Conservation (phyloP, 2,329 filamentous ascomycete genomes). For the Trichoderma sp. region DNA sequence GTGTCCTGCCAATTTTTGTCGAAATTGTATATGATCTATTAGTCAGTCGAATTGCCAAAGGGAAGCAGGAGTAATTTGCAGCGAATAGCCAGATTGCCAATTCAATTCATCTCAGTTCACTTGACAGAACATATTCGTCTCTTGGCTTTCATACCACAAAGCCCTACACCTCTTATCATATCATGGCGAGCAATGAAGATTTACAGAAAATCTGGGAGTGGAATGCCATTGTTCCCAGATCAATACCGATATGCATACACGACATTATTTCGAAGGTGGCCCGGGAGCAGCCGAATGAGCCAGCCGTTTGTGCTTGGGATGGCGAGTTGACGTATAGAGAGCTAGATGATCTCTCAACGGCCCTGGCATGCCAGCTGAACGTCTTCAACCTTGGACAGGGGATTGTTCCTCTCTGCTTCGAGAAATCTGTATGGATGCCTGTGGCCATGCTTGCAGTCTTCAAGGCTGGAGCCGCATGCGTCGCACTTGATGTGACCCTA, state of each 20-base stretch:
- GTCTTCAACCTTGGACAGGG: background rate
- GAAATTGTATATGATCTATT: background rate
- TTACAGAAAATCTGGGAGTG: background rate
- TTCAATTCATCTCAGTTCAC: background rate
- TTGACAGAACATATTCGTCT: background rate
- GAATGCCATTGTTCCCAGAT: background rate
- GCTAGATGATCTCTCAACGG: background rate
- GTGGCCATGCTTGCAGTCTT: background rate
- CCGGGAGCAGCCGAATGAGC: background rate
- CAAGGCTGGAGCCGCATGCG: slow-evolving; percentile 1
- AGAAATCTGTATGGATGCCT: background rate
- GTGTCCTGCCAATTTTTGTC: background rate
- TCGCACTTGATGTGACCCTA: background rate
- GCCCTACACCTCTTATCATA: background rate
- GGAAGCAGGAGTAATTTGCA: background rate
- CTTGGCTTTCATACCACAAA: background rate
- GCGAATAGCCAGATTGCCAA: background rate
- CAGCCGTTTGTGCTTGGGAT: background rate
- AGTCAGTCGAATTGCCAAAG: background rate
- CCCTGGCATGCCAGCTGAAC: background rate
- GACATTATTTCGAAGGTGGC: background rate
- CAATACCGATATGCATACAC: background rate
- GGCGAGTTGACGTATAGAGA: background rate
- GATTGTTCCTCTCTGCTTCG: slow-evolving; percentile 1
- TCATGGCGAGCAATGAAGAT: background rate